Evolutionary conservation across 176 grass and related monocot species (phyloP).

Genomic region (Ampelocalamus luodianensis): DNA sequence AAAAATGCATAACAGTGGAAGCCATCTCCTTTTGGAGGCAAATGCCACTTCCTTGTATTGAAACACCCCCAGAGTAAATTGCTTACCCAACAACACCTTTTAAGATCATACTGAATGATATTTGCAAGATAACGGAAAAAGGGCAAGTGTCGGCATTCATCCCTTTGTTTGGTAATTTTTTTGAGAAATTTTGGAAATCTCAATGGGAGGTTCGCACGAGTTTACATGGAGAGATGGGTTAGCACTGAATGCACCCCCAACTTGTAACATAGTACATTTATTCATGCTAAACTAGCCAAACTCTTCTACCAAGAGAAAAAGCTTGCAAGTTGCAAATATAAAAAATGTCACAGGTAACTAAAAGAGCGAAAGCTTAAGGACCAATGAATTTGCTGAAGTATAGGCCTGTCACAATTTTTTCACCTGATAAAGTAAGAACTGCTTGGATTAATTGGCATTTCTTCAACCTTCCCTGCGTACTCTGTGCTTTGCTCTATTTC

Average conservation of each 20-base stretch:
- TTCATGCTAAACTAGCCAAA: not conserved
- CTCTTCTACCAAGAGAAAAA: not conserved
- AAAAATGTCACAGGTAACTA: not conserved
- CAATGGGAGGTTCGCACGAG: not conserved
- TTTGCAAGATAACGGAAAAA: too few relatives aligned
- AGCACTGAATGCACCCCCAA: too few relatives aligned
- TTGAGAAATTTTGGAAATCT: too few relatives aligned
- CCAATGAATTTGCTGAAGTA: not conserved
- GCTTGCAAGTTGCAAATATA: not conserved
- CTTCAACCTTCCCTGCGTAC: not conserved
- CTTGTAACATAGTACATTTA: not conserved
- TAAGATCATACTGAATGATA: too few relatives aligned
- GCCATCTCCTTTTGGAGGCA: too few relatives aligned
- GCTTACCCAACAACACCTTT: too few relatives aligned
- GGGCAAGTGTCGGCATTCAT: too few relatives aligned
- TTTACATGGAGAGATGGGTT: not conserved
- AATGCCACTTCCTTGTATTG: too few relatives aligned
- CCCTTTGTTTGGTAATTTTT: too few relatives aligned
- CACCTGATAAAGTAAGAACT: conserved; percentile 1
- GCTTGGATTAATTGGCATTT: too few relatives aligned
- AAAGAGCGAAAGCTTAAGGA: not conserved
- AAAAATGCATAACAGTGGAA: too few relatives aligned
- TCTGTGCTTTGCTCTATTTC: not conserved
- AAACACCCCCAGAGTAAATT: too few relatives aligned
- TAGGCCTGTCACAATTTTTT: not conserved